A percentile compares a stretch with the other conserved stretches of the same genome.
Evolutionary conservation across 495 filamentous ascomycete species (phyloP).

Genomic region (Aspergillus baeticus): DNA sequence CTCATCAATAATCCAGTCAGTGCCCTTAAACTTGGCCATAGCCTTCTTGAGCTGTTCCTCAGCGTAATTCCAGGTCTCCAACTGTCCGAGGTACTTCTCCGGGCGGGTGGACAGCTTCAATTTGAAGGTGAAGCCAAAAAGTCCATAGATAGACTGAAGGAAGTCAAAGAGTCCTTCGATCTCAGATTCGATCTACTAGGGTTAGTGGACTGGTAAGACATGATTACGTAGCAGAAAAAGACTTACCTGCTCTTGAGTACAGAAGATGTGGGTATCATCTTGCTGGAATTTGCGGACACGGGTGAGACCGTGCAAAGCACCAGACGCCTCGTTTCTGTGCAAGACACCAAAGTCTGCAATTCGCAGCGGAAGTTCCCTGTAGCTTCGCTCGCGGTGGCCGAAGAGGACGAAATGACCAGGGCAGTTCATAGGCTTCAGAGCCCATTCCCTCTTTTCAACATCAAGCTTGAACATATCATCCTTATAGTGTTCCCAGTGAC

Average conservation of each 20-base stretch:
- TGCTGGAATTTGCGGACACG: constrained; percentile 91
- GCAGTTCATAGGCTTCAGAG: constrained; percentile 98
- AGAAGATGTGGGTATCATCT: constrained; percentile 95
- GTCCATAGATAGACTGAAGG: constrained; percentile 75
- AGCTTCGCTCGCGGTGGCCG: constrained; percentile 72
- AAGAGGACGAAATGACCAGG: constrained; percentile 84
- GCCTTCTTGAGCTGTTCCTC: constrained; percentile 75
- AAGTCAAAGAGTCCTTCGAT: constrained; percentile 89
- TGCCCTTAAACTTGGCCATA: constrained; percentile 73
- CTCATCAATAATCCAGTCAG: constrained; percentile 83
- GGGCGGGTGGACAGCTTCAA: constrained; percentile 93
- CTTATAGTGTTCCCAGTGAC: constrained; percentile 93
- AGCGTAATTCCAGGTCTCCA: constrained; percentile 85
- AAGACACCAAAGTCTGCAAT: constrained; percentile 95
- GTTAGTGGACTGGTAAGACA: constrained; percentile 15
- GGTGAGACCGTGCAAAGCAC: constrained; percentile 85
- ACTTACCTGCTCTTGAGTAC: constrained; percentile 67
- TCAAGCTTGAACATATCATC: constrained; percentile 97
- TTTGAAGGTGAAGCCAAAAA: constrained; percentile 94
- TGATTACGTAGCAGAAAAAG: not conserved
- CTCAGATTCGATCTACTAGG: constrained; percentile 70
- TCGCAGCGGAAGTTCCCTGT: constrained; percentile 84
- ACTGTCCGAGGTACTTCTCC: constrained; percentile 83
- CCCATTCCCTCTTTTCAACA: constrained; percentile 78
- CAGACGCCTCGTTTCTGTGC: constrained; percentile 92